A percentile compares a stretch with the other conserved stretches of the same genome.
These are phyloP conservation scores for Yarrowia phangngaensis DNA, from an alignment of 805 yeast genomes.

Conservation along the genomic window DNA sequence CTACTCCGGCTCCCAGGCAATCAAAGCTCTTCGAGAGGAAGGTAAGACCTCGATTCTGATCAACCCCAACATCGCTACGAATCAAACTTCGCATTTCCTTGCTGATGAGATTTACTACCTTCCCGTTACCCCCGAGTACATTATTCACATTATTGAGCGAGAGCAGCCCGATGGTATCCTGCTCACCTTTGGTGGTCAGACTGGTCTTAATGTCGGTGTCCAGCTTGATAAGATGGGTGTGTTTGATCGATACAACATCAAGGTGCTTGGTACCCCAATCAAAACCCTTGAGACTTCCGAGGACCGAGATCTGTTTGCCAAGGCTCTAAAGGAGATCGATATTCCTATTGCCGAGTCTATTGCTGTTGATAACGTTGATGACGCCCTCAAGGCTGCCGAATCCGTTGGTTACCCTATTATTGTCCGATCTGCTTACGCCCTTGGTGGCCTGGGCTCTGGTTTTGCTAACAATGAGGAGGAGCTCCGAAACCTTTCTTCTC, in stretches of 20 bases:
- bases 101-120: constrained; percentile 94
- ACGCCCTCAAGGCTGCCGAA: constrained; percentile 86
- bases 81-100: constrained; percentile 89
- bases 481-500: constrained; percentile 80
- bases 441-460: constrained; percentile 98
- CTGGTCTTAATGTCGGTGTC: constrained; percentile 94
- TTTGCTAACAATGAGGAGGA: constrained; percentile 83
- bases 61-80: constrained; percentile 95
- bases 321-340: constrained; percentile 89
- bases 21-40: constrained; percentile 90
- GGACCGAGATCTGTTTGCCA: constrained; percentile 94
- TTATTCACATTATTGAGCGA: constrained; percentile 89
- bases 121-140: constrained; percentile 96
- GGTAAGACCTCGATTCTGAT: constrained; percentile 79
- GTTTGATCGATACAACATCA: constrained; percentile 82
- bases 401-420: constrained; percentile 90
- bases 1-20: constrained; percentile 96
- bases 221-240: constrained; percentile 93
- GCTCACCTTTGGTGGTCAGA: constrained; percentile 97
- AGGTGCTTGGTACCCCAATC: constrained; percentile 97
- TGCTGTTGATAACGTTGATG: constrained; percentile 91
- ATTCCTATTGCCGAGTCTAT: constrained; percentile 96
- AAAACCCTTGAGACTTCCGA: constrained; percentile 93
- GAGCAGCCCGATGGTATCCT: constrained; percentile 96
- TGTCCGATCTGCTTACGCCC: constrained; percentile 94